Conservation (phyloP, 352 stramenopile genomes). For the Pythium dissimile region DNA sequence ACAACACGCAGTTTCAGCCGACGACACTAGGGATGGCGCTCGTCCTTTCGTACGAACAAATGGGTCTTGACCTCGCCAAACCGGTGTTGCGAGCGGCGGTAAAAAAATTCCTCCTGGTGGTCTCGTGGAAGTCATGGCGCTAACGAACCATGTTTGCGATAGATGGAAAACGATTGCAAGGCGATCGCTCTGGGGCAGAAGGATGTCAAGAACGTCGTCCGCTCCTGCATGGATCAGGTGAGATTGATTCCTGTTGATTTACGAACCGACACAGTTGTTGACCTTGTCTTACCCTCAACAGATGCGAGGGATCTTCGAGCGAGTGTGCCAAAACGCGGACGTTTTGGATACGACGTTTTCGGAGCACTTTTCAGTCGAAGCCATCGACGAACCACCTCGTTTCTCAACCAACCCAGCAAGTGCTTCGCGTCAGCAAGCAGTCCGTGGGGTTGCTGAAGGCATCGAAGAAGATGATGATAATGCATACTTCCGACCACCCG, state of each 20-base stretch:
- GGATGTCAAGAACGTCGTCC: conserved; percentile 67
- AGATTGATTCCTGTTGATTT: too few species aligned
- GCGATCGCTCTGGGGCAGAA: conserved; percentile 79
- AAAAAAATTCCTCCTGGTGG: conserved; percentile 7
- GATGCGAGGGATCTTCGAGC: conserved; percentile 78
- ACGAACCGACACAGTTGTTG: too few species aligned
- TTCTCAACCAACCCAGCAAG: neutral
- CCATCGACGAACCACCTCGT: neutral
- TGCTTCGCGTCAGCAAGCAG: neutral
- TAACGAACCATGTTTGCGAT: conserved; percentile 1
- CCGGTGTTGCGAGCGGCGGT: conserved; percentile 90
- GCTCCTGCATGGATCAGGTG: conserved; percentile 88
- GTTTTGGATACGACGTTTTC: conserved; percentile 90
- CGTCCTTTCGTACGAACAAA: conserved; percentile 89
- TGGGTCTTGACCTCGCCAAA: conserved; percentile 96
- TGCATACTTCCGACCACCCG: neutral
- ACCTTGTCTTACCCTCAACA: conserved; percentile 16
- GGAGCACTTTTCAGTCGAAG: conserved; percentile 69
- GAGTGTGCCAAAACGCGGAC: conserved; percentile 69
- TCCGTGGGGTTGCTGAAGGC: conserved; percentile 8
- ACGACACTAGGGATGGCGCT: conserved; percentile 89
- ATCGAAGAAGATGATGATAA: conserved; percentile 15
- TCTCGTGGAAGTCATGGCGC: neutral
- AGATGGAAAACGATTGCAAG: conserved; percentile 94
- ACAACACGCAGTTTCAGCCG: conserved; percentile 91